These are phyloP conservation scores for Trichosporon sp. DNA, from an alignment of 1,284 basidiomycete species.

Conservation along the genomic window DNA sequence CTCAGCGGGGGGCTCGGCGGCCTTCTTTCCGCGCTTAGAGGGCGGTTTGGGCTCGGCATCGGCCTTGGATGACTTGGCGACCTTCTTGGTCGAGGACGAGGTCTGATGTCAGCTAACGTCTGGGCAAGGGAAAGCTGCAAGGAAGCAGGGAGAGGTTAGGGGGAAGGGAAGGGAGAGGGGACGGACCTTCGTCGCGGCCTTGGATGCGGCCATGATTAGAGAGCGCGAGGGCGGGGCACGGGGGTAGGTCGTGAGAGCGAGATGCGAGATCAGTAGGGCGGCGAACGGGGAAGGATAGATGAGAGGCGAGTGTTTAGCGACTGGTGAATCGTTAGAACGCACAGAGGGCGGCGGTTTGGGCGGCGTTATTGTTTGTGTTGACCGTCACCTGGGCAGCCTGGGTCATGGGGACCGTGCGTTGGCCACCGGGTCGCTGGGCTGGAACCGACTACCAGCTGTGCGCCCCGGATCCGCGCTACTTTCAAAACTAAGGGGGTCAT, in stretches of 20 bases:
- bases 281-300: neutral
- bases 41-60: slow-evolving; percentile 15
- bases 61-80: neutral
- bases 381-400: no score
- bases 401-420: neutral
- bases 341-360: slow-evolving; percentile 4
- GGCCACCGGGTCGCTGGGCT: neutral
- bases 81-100: slow-evolving; percentile 15
- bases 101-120: neutral
- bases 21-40: slow-evolving; percentile 8
- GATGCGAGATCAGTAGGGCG: neutral
- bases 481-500: neutral
- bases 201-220: neutral
- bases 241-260: neutral
- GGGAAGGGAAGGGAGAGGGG: neutral
- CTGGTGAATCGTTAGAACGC: no score
- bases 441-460: neutral
- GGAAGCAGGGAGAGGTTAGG: no score
- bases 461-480: slow-evolving; percentile 7
- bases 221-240: neutral
- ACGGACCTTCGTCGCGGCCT: neutral
- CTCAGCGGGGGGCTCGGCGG: neutral
- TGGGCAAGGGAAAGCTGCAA: neutral
- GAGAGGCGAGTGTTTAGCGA: neutral
- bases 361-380: slow-evolving; percentile 19